Evolutionary conservation across 495 filamentous ascomycete species (phyloP).

Genomic region (Podospora australis): DNA sequence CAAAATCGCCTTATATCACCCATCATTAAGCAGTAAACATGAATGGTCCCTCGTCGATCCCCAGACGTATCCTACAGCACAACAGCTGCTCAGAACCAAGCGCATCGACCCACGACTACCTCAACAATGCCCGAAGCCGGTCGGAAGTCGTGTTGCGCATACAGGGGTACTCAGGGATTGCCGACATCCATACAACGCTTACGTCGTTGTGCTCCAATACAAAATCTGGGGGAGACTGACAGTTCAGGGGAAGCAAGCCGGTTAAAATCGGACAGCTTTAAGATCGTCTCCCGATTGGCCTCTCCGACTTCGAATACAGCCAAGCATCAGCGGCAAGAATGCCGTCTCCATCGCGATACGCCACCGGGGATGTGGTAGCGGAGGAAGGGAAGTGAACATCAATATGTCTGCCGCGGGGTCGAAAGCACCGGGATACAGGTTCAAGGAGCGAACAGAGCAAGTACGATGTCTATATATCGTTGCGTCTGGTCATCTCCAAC

Average conservation of each 20-base stretch:
- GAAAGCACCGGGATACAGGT: background rate
- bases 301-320: background rate
- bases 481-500: background rate
- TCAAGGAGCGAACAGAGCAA: background rate
- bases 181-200: background rate
- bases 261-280: background rate
- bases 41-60: background rate
- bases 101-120: background rate
- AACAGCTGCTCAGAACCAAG: background rate
- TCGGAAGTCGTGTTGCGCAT: background rate
- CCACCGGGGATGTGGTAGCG: constrained; percentile 9
- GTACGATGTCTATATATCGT: background rate
- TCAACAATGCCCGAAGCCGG: background rate
- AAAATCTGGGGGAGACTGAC: background rate
- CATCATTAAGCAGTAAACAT: background rate
- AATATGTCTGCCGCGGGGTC: constrained; percentile 6
- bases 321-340: background rate
- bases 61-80: background rate
- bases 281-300: background rate
- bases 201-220: background rate
- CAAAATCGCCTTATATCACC: background rate
- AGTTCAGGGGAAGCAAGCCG: background rate
- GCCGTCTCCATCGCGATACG: background rate
- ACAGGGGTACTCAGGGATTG: background rate
- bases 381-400: constrained; percentile 8